A percentile compares a stretch with the other conserved stretches of the same genome.
These are phyloP conservation scores for Sclerotinia sclerotiorum DNA, from an alignment of 2,329 filamentous ascomycete genomes.

Conservation along the genomic window DNA sequence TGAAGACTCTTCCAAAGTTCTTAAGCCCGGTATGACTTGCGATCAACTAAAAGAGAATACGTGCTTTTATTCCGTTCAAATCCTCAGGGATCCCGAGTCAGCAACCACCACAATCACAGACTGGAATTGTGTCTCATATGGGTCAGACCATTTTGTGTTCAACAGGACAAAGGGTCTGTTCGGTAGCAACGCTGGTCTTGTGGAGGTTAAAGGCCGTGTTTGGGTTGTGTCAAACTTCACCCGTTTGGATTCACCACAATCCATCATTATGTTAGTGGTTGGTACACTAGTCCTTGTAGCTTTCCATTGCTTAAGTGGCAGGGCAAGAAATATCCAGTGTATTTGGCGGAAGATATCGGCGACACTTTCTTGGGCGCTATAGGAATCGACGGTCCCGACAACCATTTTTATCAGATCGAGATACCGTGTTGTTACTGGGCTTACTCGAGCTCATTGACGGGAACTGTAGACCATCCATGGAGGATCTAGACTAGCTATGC, in stretches of 20 bases:
- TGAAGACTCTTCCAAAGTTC: neutral
- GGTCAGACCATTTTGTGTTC: neutral
- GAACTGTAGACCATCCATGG: too few relatives aligned
- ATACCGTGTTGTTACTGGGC: neutral
- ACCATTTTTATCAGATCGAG: neutral
- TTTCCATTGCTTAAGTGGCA: neutral
- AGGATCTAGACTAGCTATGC: neutral
- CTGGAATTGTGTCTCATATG: conserved; percentile 1
- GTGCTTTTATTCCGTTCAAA: neutral
- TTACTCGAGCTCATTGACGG: neutral
- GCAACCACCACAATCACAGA: conserved; percentile 2
- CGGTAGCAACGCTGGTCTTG: neutral
- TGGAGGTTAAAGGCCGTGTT: neutral
- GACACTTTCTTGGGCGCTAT: neutral
- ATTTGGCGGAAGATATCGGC: neutral
- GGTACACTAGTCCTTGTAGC: neutral
- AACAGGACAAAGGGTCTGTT: neutral
- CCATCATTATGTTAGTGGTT: neutral
- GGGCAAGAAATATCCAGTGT: neutral
- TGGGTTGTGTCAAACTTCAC: neutral
- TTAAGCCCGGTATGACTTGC: neutral
- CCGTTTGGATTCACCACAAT: neutral
- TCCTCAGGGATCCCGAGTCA: neutral
- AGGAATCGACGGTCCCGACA: neutral
- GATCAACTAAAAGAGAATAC: neutral